These are phyloP conservation scores for Globisporangium orthogonon DNA, from an alignment of 352 stramenopile species.

Conservation along the genomic window DNA sequence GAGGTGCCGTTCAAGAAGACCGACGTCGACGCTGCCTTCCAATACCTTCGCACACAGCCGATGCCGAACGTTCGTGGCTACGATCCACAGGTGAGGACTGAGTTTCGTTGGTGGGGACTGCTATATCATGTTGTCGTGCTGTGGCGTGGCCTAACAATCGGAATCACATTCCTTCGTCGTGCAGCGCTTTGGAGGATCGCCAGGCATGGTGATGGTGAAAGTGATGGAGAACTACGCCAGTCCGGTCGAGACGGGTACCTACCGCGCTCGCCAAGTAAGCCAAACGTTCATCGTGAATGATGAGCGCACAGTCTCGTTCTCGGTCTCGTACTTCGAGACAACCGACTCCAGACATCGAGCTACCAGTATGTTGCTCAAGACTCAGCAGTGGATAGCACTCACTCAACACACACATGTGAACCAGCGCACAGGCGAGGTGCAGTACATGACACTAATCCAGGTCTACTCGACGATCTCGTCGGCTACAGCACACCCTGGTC, in stretches of 20 bases:
- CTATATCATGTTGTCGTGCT: neutral
- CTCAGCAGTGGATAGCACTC: conserved; percentile 1
- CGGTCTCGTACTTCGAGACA: neutral
- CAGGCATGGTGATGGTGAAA: neutral
- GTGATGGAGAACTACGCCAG: neutral
- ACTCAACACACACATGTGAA: neutral
- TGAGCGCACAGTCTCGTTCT: neutral
- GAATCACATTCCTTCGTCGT: neutral
- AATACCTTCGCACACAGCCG: neutral
- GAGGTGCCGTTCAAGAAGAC: neutral
- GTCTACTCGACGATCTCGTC: neutral
- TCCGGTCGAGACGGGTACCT: neutral
- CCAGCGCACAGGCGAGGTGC: neutral
- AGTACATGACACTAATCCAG: neutral
- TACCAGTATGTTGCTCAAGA: neutral
- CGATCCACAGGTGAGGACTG: neutral
- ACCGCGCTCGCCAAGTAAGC: neutral
- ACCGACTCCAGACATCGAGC: neutral
- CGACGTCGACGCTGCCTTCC: neutral
- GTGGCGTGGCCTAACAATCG: neutral
- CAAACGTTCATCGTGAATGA: neutral
- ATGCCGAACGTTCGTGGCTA: neutral
- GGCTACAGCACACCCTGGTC: neutral
- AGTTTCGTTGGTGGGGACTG: no score
- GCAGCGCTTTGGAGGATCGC: neutral